Evolutionary conservation across 1,139 yeast genomes (phyloP).

Genomic region (Pichia inconspicua): DNA sequence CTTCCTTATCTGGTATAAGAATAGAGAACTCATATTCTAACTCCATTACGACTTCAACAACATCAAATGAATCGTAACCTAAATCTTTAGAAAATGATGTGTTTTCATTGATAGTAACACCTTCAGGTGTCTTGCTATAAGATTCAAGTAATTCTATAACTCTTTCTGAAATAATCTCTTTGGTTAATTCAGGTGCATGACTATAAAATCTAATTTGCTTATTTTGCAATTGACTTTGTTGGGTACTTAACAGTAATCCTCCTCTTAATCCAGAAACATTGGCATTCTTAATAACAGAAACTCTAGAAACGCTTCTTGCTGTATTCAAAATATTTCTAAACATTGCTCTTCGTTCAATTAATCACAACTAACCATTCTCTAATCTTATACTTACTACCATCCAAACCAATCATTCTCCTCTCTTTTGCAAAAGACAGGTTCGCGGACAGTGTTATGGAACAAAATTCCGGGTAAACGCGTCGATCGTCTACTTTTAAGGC

Average conservation of each 20-base stretch:
- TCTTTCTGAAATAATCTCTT: constrained; percentile 67
- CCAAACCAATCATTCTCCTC: neutral
- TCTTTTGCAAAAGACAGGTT: neutral
- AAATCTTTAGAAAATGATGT: constrained; percentile 67
- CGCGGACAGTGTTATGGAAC: neutral
- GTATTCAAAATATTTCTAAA: constrained; percentile 9
- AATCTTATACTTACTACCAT: neutral
- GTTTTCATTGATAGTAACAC: constrained; percentile 42
- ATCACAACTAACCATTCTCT: neutral
- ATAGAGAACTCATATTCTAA: constrained; percentile 74
- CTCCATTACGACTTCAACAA: constrained; percentile 85
- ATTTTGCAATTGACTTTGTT: neutral
- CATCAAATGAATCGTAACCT: constrained; percentile 81
- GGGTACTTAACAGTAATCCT: constrained; percentile 2
- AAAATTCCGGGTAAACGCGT: neutral
- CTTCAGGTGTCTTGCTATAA: constrained; percentile 56
- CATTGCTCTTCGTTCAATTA: constrained; percentile 3
- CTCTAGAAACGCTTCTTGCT: constrained; percentile 6
- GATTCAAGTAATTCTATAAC: constrained; percentile 72
- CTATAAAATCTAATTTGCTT: constrained; percentile 43
- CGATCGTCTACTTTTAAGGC: neutral
- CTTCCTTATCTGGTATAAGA: constrained; percentile 74
- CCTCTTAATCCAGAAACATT: neutral
- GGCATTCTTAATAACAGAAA: constrained; percentile 1
- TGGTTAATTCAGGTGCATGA: constrained; percentile 57